These are phyloP conservation scores for Colletotrichum destructivum DNA, from an alignment of 2,329 filamentous ascomycete species.

Conservation along the genomic window DNA sequence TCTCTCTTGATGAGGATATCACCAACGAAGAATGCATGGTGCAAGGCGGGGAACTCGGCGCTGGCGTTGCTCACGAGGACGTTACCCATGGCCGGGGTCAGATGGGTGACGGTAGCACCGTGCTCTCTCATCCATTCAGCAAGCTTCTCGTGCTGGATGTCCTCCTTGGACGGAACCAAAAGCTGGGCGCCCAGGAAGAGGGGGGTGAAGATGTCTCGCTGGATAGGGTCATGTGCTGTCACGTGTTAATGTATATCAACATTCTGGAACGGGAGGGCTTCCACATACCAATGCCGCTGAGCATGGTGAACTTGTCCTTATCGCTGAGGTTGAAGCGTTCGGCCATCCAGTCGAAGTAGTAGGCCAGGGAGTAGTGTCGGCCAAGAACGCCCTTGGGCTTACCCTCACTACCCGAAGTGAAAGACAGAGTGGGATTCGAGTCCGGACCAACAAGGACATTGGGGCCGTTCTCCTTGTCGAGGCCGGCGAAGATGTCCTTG, in stretches of 20 bases:
- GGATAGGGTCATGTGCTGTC: constrained; percentile 77
- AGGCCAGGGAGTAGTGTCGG: constrained; percentile 86
- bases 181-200: constrained; percentile 75
- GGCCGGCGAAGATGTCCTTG: constrained; percentile 75
- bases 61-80: constrained; percentile 89
- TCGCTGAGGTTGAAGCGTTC: constrained; percentile 79
- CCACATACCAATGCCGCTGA: constrained; percentile 74
- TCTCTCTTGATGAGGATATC: constrained; percentile 91
- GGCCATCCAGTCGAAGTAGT: constrained; percentile 96
- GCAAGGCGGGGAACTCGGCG: constrained; percentile 82
- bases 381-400: constrained; percentile 72
- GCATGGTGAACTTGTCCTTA: constrained; percentile 83
- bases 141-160: constrained; percentile 88
- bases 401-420: constrained; percentile 79
- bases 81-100: constrained; percentile 97
- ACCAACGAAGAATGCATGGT: constrained; percentile 90
- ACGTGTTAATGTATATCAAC: constrained; percentile 3
- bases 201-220: constrained; percentile 88
- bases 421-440: constrained; percentile 81
- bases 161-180: constrained; percentile 63
- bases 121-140: constrained; percentile 85
- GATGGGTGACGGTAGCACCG: constrained; percentile 82
- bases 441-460: constrained; percentile 89
- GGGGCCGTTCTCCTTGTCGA: constrained; percentile 67
- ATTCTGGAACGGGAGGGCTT: background rate